phyloP scores from a whole-genome alignment of 2,329 filamentous ascomycete genomes.

The Botrytis cinerea region DNA sequence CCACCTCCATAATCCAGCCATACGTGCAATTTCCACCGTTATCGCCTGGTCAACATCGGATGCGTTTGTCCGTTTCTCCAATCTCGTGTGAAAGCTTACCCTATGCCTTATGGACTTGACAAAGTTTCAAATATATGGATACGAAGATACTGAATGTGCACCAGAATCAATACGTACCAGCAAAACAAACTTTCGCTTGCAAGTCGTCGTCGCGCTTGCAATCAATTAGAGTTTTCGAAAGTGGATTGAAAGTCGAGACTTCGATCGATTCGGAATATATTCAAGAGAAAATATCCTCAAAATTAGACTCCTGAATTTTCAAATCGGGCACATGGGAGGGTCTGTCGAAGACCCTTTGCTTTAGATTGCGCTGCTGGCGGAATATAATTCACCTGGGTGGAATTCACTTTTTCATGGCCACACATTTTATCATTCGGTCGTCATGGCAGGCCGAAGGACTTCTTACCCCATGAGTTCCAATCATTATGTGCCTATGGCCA shows the following conservation, averaged over 20 bases:
- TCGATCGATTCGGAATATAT: not conserved
- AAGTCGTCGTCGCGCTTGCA: not conserved
- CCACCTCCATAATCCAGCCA: slow-evolving; percentile 7
- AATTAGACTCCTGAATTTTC: not conserved
- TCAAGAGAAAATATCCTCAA: not conserved
- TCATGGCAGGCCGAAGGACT: not conserved
- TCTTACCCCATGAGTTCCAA: not conserved
- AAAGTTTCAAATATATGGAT: not conserved
- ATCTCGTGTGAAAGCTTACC: not conserved
- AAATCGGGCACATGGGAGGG: not conserved
- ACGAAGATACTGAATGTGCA: not conserved
- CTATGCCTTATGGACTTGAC: too few relatives aligned
- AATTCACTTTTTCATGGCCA: not conserved
- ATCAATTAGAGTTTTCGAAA: slow-evolving; percentile 11
- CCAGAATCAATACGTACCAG: not conserved
- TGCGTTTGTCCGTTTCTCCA: not conserved
- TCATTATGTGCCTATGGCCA: not conserved
- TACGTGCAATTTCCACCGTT: not conserved
- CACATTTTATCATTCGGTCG: not conserved
- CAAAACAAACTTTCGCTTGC: not conserved
- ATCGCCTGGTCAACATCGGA: not conserved
- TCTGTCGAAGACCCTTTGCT: not conserved
- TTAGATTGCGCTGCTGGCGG: not conserved
- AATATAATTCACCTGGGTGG: not conserved
- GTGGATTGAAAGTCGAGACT: slow-evolving; percentile 1